Base-by-base conservation (phyloP, 768 basidiomycete genomes). In the Mycena vulgaris region DNA sequence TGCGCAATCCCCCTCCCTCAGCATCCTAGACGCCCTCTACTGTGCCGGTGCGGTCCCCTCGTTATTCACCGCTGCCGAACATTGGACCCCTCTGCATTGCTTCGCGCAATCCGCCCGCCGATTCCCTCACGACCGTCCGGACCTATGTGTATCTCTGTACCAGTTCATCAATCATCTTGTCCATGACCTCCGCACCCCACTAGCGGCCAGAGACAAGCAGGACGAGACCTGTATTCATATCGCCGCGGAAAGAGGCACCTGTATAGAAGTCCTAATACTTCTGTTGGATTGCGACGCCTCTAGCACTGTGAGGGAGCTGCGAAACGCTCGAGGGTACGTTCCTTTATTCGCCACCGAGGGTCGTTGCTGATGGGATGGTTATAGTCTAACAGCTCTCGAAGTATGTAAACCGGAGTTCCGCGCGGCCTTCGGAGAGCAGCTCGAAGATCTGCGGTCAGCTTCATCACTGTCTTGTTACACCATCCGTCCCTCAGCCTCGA, bases 201-300 rank as follows among this genome's bases (percentile, higher is more conserved):
- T 95, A 47, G 84, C 88, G 31, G 91, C 93, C 23, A 81, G 84
- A 52, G 92, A 94, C 78, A 87, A 81, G 70, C 80, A 90, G 61
- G 89, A 89, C 72, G 93, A 95, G 76, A 94, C 93, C 4, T 93
- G 92, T 82, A 84, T 95, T 56, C 93, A 95, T 82, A 82, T 93
- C 68, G 93, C 93, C 53, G 93, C 93, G 16, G 92, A 93, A 75
- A 88, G 89, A 72, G 93, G 93, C 52, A 82, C 86, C 63, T 92
- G 87, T 78, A 80, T 90, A 23, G 89, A 91, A 61, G 79, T 94
- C 23, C 79, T 94, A 47, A 82, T 84, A 61, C 86, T 91, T 47
- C 83, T 95, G 66, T 83, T 95, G 52, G 87, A 91, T 51, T 91
- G 88, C 71, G 93, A 95, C 76, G 80, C 82, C 0, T 86, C 83